Base-by-base conservation (phyloP, 768 basidiomycete genomes). In the Dioszegia crocea region DNA sequence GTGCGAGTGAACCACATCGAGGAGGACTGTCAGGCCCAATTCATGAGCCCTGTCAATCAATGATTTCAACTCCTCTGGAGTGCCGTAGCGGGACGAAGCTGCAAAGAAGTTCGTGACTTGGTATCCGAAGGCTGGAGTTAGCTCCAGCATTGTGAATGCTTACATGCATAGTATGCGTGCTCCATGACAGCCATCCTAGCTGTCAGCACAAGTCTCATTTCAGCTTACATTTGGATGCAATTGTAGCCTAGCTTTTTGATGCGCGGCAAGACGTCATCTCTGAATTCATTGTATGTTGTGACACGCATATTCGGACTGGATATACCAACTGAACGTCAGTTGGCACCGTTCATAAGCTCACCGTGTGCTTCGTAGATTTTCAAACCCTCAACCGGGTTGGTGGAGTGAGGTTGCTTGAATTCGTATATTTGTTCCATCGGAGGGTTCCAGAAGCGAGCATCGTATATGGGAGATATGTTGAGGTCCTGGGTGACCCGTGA, bases 401-500 rank as follows among this genome's bases (percentile, higher is more conserved):
- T 86, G 59, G 85, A 83, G 48, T 73, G 70, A 10, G 66, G 69
- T 74, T 97, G 81, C 75, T 91, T 94, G 80, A 94, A 94, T 27
- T 81, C 80, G 80, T 97, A 96, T 47, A 73, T 79, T 63, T 89
- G 80, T 24, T 82, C 79, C 39, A 79, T 70, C 19, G 90, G 86
- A 1, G 96, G 96, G 76, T 98, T 97, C 96, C 96, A 99, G 79
- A 99, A 96, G n/a, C 90, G 86, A 19, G 91, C 89, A 61, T 99
- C 96, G 76, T 94, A 99, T 5, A 89, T 83, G 14, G 91, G 89
- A 17, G 96, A 98, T 41, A 90, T 84, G 47, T 79, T 75, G 57
- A 98, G 80, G 74, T 99, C 91, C 76, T 99, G 96, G 4, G 94
- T 97, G 61, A 98, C 94, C 61, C 94, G 89, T 57, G 78, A 86